Conservation (phyloP, 108 stramenopile species). For the Skeletonema menzelii region DNA sequence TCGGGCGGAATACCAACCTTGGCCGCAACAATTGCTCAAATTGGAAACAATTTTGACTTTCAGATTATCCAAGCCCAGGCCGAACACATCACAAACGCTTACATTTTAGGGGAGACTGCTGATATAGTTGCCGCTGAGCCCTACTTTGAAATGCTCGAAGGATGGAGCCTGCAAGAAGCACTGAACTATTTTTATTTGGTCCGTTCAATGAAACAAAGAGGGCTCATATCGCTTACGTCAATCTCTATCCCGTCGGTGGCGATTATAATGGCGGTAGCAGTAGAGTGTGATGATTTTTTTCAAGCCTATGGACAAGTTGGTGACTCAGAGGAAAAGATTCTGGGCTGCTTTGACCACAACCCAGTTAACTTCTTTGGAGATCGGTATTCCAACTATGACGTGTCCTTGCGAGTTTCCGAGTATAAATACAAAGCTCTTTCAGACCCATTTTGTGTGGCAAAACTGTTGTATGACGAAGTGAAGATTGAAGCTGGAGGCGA, state of each 20-base stretch:
- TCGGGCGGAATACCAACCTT: slow-evolving; percentile 44
- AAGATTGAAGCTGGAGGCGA: not conserved
- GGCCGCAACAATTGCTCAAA: slow-evolving; percentile 68
- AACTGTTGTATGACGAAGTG: slow-evolving; percentile 47
- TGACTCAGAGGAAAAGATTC: slow-evolving; percentile 25
- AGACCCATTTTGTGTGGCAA: slow-evolving; percentile 49
- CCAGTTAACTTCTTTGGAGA: slow-evolving; percentile 53
- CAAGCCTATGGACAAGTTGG: slow-evolving; percentile 54
- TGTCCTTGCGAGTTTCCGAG: slow-evolving; percentile 68
- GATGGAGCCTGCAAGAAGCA: slow-evolving; percentile 79
- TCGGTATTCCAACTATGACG: slow-evolving; percentile 46
- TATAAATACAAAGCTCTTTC: slow-evolving; percentile 58
- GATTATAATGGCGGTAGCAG: slow-evolving; percentile 67
- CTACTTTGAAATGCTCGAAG: slow-evolving; percentile 70
- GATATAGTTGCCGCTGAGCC: slow-evolving; percentile 79
- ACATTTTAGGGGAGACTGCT: slow-evolving; percentile 40
- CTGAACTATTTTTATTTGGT: slow-evolving; percentile 72
- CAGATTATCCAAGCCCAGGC: slow-evolving; percentile 51
- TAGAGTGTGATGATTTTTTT: slow-evolving; percentile 53
- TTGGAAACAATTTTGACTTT: slow-evolving; percentile 59
- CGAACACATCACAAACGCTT: slow-evolving; percentile 44
- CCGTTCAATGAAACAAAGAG: slow-evolving; percentile 43
- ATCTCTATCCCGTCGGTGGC: slow-evolving; percentile 55
- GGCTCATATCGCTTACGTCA: slow-evolving; percentile 40
- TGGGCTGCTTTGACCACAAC: slow-evolving; percentile 66